Percentiles rank a stretch among this genome's conserved stretches.
Evolutionary conservation across 2,329 filamentous ascomycete species (phyloP).

Genomic region (Alternaria ethzedia): DNA sequence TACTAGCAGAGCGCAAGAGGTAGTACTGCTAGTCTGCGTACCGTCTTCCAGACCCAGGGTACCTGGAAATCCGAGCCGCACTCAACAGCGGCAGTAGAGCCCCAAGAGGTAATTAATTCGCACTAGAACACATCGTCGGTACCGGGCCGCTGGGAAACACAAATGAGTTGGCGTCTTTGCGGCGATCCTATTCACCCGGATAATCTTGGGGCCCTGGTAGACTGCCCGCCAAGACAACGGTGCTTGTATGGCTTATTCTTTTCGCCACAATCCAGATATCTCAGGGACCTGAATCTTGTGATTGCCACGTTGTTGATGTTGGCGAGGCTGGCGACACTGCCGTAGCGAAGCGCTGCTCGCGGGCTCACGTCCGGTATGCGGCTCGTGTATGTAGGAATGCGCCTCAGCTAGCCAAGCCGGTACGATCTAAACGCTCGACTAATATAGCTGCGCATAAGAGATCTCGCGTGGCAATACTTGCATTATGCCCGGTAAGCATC

Average conservation of each 20-base stretch:
- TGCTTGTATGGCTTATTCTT: background rate
- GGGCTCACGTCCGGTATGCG: background rate
- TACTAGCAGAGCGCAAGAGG: background rate
- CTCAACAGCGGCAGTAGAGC: background rate
- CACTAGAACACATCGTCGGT: background rate
- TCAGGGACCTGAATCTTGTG: background rate
- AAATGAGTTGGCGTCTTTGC: background rate
- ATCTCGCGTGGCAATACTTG: background rate
- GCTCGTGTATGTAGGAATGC: background rate
- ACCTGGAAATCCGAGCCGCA: background rate
- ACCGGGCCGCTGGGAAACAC: constrained; percentile 5
- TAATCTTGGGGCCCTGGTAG: background rate
- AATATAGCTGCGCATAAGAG: background rate
- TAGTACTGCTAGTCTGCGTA: background rate
- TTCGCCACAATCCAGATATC: background rate
- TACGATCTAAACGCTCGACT: background rate
- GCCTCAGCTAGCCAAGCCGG: background rate
- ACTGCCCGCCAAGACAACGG: background rate
- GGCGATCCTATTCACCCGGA: constrained; percentile 10
- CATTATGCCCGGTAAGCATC: constrained; percentile 4
- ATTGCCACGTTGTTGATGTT: background rate
- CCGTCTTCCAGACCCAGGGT: constrained; percentile 1
- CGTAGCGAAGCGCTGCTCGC: background rate
- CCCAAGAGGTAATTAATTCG: background rate
- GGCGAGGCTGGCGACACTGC: background rate